These are phyloP conservation scores for Kluyveromyces dobzhanskii DNA, from an alignment of 805 yeast species.

Conservation along the genomic window DNA sequence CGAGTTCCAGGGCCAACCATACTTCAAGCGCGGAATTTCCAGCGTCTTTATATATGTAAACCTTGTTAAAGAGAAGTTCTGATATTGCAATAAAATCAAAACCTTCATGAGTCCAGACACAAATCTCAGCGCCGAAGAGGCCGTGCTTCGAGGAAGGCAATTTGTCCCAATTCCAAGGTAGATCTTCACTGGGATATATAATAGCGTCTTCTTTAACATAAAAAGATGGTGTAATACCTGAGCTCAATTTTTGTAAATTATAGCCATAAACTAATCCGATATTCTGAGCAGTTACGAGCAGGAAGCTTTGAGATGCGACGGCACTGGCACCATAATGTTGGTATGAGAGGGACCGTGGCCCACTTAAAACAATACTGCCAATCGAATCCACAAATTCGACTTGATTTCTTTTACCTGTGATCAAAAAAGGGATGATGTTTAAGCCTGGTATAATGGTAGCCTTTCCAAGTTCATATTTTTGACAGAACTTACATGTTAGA, in stretches of 20 bases:
- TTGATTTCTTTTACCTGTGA: constrained; percentile 2
- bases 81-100: constrained; percentile 15
- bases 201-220: constrained; percentile 9
- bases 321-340: constrained; percentile 19
- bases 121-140: constrained; percentile 16
- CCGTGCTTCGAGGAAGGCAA: constrained; percentile 15
- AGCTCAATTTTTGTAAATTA: constrained; percentile 6
- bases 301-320: constrained; percentile 9
- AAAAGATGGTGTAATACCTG: constrained; percentile 11
- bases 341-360: constrained; percentile 11
- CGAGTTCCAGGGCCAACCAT: constrained; percentile 7
- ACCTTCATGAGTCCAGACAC: constrained; percentile 9
- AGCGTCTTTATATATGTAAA: constrained; percentile 15
- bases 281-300: constrained; percentile 17
- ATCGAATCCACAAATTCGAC: not conserved
- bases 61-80: constrained; percentile 16
- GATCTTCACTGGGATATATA: constrained; percentile 6
- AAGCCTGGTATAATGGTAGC: constrained; percentile 11
- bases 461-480: constrained; percentile 21
- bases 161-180: constrained; percentile 6
- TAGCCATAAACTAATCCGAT: constrained; percentile 16
- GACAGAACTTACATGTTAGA: constrained; percentile 38
- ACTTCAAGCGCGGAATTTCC: constrained; percentile 7
- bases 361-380: constrained; percentile 6
- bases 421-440: constrained; percentile 13